Conservation (phyloP, 495 filamentous ascomycete genomes). For the Delitschia confertaspora region DNA sequence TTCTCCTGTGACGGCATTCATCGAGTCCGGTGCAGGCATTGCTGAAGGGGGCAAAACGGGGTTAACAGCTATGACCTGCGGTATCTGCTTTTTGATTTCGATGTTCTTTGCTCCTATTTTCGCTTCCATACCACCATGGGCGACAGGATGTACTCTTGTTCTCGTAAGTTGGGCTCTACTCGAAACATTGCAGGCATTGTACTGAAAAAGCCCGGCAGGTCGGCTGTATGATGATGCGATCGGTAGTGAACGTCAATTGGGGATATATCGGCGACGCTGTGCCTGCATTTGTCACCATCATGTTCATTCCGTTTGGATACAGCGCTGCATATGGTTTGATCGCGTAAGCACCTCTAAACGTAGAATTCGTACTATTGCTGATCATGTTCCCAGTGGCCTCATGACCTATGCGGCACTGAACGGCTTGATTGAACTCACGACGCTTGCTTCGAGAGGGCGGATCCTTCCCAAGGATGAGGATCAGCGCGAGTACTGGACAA, state of each 20-base stretch:
- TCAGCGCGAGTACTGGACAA: conserved; percentile 63
- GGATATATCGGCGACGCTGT: conserved; percentile 68
- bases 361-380: no score
- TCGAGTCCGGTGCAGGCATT: conserved; percentile 79
- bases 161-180: conserved; percentile 63
- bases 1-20: conserved; percentile 72
- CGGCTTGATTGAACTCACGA: conserved; percentile 53
- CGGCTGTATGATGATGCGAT: conserved; percentile 49
- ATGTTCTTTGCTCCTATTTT: conserved; percentile 47
- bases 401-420: conserved; percentile 66
- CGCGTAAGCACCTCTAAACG: conserved; percentile 31
- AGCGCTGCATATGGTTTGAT: conserved; percentile 73
- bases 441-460: conserved; percentile 52
- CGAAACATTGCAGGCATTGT: neutral
- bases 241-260: conserved; percentile 75
- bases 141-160: conserved; percentile 74
- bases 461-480: conserved; percentile 65
- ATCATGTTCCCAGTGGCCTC: conserved; percentile 44
- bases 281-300: conserved; percentile 72
- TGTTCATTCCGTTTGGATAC: conserved; percentile 80
- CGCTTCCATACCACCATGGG: conserved; percentile 75
- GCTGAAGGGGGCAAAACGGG: conserved; percentile 76
- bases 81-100: conserved; percentile 75
- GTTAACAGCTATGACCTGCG: conserved; percentile 65
- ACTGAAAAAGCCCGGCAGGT: conserved; percentile 9